Conservation (phyloP, 805 yeast genomes). For the Starmera dryadoides region DNA sequence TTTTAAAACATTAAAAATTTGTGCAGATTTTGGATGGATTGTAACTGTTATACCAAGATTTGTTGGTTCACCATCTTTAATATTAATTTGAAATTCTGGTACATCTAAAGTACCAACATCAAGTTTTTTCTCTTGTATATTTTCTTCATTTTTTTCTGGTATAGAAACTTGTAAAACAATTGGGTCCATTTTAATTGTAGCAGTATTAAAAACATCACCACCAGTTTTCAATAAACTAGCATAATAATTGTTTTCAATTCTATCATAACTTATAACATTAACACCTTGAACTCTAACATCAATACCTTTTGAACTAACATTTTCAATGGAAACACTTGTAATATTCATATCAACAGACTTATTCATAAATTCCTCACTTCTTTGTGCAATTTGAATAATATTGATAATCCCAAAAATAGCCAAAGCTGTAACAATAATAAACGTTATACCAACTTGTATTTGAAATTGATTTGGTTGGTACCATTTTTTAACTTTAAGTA, state of each 20-base stretch:
- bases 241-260: slow-evolving; percentile 21
- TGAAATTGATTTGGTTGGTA: too few relatives aligned
- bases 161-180: slow-evolving; percentile 20
- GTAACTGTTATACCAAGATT: slow-evolving; percentile 21
- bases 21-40: slow-evolving; percentile 25
- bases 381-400: slow-evolving; percentile 8
- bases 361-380: slow-evolving; percentile 23
- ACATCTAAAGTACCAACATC: slow-evolving; percentile 26
- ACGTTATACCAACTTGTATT: not conserved
- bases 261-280: slow-evolving; percentile 22
- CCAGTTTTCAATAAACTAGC: slow-evolving; percentile 23
- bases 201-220: slow-evolving; percentile 21
- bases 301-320: slow-evolving; percentile 25
- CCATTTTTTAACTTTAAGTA: too few relatives aligned
- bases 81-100: slow-evolving; percentile 25
- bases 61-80: slow-evolving; percentile 20
- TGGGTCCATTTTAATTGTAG: slow-evolving; percentile 23
- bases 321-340: slow-evolving; percentile 22
- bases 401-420: slow-evolving; percentile 2
- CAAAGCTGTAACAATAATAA: not conserved
- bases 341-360: slow-evolving; percentile 25
- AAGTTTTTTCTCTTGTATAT: too few relatives aligned
- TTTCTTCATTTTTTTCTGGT: slow-evolving; percentile 9
- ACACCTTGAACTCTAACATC: slow-evolving; percentile 25
- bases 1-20: slow-evolving; percentile 26